phyloP scores from a whole-genome alignment of 148 eudicot species.

The Polygonum maritimum region DNA sequence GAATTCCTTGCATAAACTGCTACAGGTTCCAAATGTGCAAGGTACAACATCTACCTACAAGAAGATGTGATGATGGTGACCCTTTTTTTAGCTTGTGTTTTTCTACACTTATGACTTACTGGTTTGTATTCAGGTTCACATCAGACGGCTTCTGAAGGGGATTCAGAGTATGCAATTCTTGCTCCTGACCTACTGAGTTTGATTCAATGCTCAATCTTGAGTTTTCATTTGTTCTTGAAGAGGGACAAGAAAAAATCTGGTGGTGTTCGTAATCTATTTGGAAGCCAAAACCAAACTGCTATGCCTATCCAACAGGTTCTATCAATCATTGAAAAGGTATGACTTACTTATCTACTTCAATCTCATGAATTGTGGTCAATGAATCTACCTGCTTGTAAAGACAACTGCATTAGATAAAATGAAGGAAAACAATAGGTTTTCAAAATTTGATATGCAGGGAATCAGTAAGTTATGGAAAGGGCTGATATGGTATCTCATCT shows the following conservation, averaged over 20 bases:
- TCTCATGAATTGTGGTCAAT: background rate
- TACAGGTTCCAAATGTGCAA: slow-evolving; percentile 81
- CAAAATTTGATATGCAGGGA: background rate
- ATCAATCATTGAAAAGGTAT: slow-evolving; percentile 65
- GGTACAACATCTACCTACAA: slow-evolving; percentile 27
- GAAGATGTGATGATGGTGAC: background rate
- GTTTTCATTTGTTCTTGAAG: slow-evolving; percentile 64
- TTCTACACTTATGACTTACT: background rate
- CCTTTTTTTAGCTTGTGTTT: background rate
- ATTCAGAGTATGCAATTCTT: slow-evolving; percentile 42
- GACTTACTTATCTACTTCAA: background rate
- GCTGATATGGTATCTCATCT: background rate
- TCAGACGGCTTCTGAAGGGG: slow-evolving; percentile 29
- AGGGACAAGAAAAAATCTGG: slow-evolving; percentile 71
- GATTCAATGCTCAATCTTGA: slow-evolving; percentile 63
- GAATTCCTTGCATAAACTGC: slow-evolving; percentile 56
- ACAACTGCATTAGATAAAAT: background rate
- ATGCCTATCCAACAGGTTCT: slow-evolving; percentile 82
- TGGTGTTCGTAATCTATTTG: slow-evolving; percentile 53
- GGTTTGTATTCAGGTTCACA: slow-evolving; percentile 34
- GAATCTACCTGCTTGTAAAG: background rate
- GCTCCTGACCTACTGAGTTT: slow-evolving; percentile 60
- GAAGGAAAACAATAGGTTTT: background rate
- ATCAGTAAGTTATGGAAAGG: background rate
- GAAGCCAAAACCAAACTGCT: slow-evolving; percentile 60